A percentile compares a stretch with the other conserved stretches of the same genome.
These are phyloP conservation scores for Celoporthe dispersa DNA, from an alignment of 2,329 filamentous ascomycete species.

Conservation along the genomic window DNA sequence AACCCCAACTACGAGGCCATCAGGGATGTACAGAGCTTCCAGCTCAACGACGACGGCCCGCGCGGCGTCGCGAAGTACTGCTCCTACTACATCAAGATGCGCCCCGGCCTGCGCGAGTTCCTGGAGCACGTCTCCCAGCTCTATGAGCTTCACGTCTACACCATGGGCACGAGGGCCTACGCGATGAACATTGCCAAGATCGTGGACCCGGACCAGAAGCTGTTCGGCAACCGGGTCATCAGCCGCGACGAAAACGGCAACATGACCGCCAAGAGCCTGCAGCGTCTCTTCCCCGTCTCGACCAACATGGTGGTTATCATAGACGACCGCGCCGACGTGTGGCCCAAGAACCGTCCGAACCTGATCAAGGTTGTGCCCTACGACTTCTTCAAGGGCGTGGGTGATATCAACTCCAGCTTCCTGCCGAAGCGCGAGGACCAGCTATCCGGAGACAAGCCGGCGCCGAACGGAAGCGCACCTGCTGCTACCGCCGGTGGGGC, in stretches of 20 bases:
- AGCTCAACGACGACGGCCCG: slow-evolving; percentile 83
- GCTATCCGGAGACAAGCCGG: slow-evolving; percentile 38
- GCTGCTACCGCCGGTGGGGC: slow-evolving; percentile 32
- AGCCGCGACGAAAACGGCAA: slow-evolving; percentile 97
- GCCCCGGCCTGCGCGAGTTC: slow-evolving; percentile 83
- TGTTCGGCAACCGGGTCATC: slow-evolving; percentile 93
- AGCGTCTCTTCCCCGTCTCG: slow-evolving; percentile 91
- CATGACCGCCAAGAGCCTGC: slow-evolving; percentile 86
- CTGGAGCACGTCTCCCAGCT: slow-evolving; percentile 75
- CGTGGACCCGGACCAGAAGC: slow-evolving; percentile 84
- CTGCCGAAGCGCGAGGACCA: slow-evolving; percentile 75
- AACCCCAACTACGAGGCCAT: slow-evolving; percentile 93
- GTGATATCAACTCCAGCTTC: slow-evolving; percentile 98
- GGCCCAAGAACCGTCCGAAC: slow-evolving; percentile 87
- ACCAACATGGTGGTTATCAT: slow-evolving; percentile 99
- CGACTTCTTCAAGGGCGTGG: slow-evolving; percentile 97
- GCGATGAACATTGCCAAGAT: slow-evolving; percentile 90
- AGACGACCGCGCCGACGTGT: slow-evolving; percentile 94
- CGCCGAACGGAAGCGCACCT: slow-evolving; percentile 31
- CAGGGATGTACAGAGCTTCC: slow-evolving; percentile 85
- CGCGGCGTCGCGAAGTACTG: slow-evolving; percentile 71
- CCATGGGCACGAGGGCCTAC: slow-evolving; percentile 98
- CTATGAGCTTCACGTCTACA: slow-evolving; percentile 98
- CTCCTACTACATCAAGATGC: slow-evolving; percentile 98
- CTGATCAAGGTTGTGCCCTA: slow-evolving; percentile 94